A percentile compares a stretch with the other conserved stretches of the same genome.
phyloP scores from a whole-genome alignment of 305 asterid species.

The Plantago coronopus region DNA sequence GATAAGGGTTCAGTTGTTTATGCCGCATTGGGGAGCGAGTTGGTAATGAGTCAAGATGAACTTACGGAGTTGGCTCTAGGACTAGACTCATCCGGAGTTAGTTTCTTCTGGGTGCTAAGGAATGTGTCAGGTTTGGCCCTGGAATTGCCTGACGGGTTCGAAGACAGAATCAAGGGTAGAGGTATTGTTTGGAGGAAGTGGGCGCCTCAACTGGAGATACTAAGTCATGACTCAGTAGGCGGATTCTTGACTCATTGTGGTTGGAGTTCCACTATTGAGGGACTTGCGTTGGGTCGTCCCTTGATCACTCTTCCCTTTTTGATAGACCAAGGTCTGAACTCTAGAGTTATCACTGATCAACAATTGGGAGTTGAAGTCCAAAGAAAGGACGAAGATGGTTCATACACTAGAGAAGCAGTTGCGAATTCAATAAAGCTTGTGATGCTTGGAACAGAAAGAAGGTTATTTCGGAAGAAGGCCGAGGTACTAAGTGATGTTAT shows the following conservation, averaged over 20 bases:
- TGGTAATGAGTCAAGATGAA: constrained; percentile 27
- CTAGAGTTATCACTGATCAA: constrained; percentile 36
- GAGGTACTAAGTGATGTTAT: constrained; percentile 21
- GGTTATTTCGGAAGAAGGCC: constrained; percentile 6
- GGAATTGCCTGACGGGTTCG: constrained; percentile 44
- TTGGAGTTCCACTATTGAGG: constrained; percentile 51
- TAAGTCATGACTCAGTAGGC: constrained; percentile 46
- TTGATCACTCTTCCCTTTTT: constrained; percentile 37
- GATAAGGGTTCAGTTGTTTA: constrained; percentile 34
- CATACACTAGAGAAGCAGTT: constrained; percentile 34
- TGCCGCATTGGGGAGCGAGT: constrained; percentile 51
- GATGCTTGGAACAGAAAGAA: constrained; percentile 25
- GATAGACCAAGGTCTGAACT: constrained; percentile 48
- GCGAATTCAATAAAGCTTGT: constrained; percentile 37
- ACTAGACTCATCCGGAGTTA: constrained; percentile 38
- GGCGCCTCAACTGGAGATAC: constrained; percentile 48
- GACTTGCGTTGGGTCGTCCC: constrained; percentile 34
- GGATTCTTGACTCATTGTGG: constrained; percentile 55
- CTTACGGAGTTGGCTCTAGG: constrained; percentile 46
- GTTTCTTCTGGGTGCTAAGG: constrained; percentile 48
- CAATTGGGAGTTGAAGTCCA: constrained; percentile 33
- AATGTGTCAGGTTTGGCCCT: background rate
- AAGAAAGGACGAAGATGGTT: constrained; percentile 45
- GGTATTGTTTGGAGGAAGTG: constrained; percentile 52
- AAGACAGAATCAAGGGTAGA: constrained; percentile 32